phyloP scores from a whole-genome alignment of 805 yeast genomes.

The Isabelozyma pseudorhagii region DNA sequence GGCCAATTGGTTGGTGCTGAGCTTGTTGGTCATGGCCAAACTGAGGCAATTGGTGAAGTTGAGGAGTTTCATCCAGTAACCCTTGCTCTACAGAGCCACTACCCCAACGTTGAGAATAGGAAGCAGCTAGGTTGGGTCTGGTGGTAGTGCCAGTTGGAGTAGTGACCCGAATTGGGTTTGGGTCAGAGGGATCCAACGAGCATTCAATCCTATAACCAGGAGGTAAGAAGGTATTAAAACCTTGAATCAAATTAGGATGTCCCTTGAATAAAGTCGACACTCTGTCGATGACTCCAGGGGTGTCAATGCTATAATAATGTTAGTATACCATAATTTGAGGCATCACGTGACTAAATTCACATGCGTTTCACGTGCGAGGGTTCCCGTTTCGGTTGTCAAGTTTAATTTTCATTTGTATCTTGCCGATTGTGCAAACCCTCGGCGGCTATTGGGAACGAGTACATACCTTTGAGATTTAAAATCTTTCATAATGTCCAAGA shows the following conservation, averaged over 20 bases:
- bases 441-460: conserved; percentile 1
- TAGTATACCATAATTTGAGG: conserved; percentile 7
- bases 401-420: neutral
- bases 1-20: conserved; percentile 3
- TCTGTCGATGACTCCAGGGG: conserved; percentile 97
- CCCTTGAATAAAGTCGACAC: conserved; percentile 90
- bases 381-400: neutral
- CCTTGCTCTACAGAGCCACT: conserved; percentile 20
- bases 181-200: conserved; percentile 82
- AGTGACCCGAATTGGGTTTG: conserved; percentile 88
- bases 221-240: conserved; percentile 95
- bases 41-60: conserved; percentile 13
- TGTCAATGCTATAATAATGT: conserved; percentile 60
- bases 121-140: conserved; percentile 49
- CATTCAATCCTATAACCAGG: conserved; percentile 95
- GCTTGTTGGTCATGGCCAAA: conserved; percentile 4
- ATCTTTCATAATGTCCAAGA: conserved; percentile 97
- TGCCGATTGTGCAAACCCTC: too few species aligned
- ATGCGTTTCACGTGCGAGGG: neutral
- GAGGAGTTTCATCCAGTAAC: conserved; percentile 10
- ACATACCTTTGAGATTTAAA: conserved; percentile 85
- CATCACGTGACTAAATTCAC: neutral
- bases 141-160: conserved; percentile 92
- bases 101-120: conserved; percentile 22
- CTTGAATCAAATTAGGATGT: conserved; percentile 90